Evolutionary conservation across 2,329 filamentous ascomycete genomes (phyloP).

Genomic region (Colletotrichum spaethianum): DNA sequence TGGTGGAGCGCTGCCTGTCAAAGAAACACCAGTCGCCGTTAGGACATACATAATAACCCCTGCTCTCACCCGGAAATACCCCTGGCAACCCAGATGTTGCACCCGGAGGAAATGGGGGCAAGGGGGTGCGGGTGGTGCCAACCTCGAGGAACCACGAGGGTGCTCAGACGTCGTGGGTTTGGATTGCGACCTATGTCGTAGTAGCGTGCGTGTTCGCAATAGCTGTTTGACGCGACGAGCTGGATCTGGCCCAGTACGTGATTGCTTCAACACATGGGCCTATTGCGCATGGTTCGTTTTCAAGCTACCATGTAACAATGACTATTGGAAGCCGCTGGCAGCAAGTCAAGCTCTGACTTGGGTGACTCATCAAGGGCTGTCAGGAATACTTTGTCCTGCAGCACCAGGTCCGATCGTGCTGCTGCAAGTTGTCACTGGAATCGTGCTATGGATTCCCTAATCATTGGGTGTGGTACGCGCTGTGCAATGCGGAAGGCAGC

Average conservation of each 20-base stretch:
- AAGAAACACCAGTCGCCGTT: conserved; percentile 33
- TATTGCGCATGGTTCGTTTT: neutral
- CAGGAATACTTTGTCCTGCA: neutral
- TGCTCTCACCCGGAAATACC: conserved; percentile 12
- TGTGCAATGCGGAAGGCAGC: conserved; percentile 30
- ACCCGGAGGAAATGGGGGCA: conserved; percentile 8
- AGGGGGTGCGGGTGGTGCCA: conserved; percentile 16
- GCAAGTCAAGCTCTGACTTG: neutral
- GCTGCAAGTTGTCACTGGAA: neutral
- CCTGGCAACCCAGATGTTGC: conserved; percentile 12
- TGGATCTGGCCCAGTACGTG: neutral
- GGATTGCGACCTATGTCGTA: neutral
- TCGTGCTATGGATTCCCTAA: neutral
- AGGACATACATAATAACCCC: conserved; percentile 12
- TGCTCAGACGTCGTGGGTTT: conserved; percentile 25
- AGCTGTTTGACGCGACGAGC: neutral
- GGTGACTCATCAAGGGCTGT: neutral
- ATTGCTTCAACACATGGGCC: neutral
- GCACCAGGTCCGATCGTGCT: conserved; percentile 2
- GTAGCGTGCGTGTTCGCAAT: neutral
- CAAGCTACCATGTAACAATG: neutral
- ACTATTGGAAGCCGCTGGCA: neutral
- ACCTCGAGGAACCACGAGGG: conserved; percentile 27
- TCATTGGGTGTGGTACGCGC: conserved; percentile 41
- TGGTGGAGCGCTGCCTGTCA: conserved; percentile 41